Evolutionary conservation across 2,329 filamentous ascomycete genomes (phyloP), one percentile per base, ranked within the genome.

Genomic region (Corynespora cassiicola): DNA sequence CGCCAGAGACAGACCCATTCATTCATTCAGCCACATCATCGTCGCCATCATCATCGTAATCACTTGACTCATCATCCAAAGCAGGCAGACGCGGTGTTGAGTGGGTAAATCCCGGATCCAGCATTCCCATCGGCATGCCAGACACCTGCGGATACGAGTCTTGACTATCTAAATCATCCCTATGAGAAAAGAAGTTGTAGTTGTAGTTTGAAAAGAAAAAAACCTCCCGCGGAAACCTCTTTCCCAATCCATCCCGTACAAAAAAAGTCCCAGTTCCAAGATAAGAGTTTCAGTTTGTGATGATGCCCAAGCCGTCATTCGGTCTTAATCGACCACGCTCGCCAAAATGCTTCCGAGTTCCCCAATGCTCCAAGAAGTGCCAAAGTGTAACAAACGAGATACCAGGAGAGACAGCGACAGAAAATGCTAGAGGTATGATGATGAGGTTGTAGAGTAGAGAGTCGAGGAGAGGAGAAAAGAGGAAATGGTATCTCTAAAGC

Each of bases 31-130:
- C 20, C 17, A n/a, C 0, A 75, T 44, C 72, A 78, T 76, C 16
- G 56, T 43, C 2, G 65, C 70, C 7, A 77, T 27, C 0, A 65
- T 73, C 42, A 71, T 69, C 6, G 66, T 67, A 5, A 65, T 55
- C 0, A 74, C 57, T 14, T 72, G 71, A 12, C 76, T 69, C 16
- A 73, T 51, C 0, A 74, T 69, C 75, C 23, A 27, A 34, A 37
- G 16, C 22, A 45, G 30, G 36, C 42, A 28, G 18, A 42, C 30
- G 44, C 32, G 15, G 11, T 36, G 47, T 42, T 64, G 56, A 65
- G 61, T 61, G 63, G 63, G 65, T 66, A 68, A 67, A 67, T 66
- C 63, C 61, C 56, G 61, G 52, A 58, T 54, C 46, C 19, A 36
- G 36, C 42, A 44, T 42, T 33, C 42, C 33, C 45, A 37, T 42